Base-by-base conservation (phyloP, 106 monocot species). In the Dendrobium chrysotoxum region DNA sequence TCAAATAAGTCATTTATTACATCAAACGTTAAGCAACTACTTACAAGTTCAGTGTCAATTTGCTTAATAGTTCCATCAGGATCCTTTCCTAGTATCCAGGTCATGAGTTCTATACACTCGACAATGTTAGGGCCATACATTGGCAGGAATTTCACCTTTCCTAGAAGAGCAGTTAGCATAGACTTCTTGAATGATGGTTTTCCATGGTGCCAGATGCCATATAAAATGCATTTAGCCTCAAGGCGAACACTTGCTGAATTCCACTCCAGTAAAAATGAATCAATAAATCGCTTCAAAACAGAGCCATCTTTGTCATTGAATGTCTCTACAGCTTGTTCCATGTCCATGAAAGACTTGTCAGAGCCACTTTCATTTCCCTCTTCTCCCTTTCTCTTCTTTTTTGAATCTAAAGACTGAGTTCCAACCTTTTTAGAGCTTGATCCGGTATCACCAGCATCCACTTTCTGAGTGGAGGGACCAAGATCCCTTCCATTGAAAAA, bases 201-300 rank as follows among this genome's bases (percentile, higher is more conserved):
- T 25, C 89, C 95, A 88, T 99, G 99, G 81, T 91, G 86, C 99
- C 99, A 99, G 47, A 92, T 77, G 17, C 99, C 99, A 88, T 88
- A 95, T 40, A 99, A 79, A 28, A 95, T 93, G 84, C 85, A 86
- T 80, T 95, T 99, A 13, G 99, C 95, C 84, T 99, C 95, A 79
- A 81, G 39, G 10, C 99, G 95, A 1, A 99, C 90, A 88, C 87
- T 88, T 81, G 87, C 75, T 79, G 95, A 93, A 80, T 91, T 95
- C 99, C 99, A 99, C 80, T 99, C 95, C 9, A 99, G 84, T 53
- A 99, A 88, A 80, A 99, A 99, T 18, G 84, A 84, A 82, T 95
- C 95, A 80, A 99, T 88, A 84, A 99, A 99, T 40, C 79, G 75
- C 57, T 85, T 86, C 72, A 95, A 84, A 81, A 88, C 28, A 79